Evolutionary conservation across 768 basidiomycete genomes (phyloP), one percentile per base, ranked within the genome.

Genomic region (Termitomyces titanicus): DNA sequence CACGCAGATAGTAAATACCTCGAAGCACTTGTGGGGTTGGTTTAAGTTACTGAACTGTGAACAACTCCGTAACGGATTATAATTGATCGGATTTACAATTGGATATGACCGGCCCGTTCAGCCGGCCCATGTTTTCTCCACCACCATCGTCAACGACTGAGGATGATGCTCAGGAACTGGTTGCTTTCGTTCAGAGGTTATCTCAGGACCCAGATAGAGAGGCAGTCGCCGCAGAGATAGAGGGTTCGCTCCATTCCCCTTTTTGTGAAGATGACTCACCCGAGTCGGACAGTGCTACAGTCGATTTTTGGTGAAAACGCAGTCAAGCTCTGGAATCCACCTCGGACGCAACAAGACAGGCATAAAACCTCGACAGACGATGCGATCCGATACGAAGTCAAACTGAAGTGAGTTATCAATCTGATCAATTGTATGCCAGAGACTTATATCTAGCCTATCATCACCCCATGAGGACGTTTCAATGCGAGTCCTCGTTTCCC

Each of bases 281-380:
- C 27, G 18, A 29, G 25, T 51, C 20, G 29, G 24, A 57, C 64
- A 88, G 91, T 88, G 15, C 72, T 93, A n/a, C 86, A 84, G 66
- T 89, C 89, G 24, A 93, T 93, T 62, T 93, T 92, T 63, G 90
- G 89, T 39, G 82, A 86, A 9, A 72, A 80, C 39, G 76, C 85
- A 13, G 74, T 92, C 37, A 75, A 72, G n/a, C 67, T 83, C 31
- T 91, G 85, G 84, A 72, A 68, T 47, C 73, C 78, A 27, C 61
- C 73, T 25, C 44, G 51, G 20, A 31, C 62, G 58, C 54, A 59
- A 55, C 54, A 63, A 57, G 58, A 64, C 59, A 25, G 58, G 25
- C 53, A 48, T 6, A 45, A 65, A 22, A 56, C 56, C 38, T 51
- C 51, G 17, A 53, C 60, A 25, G 67, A 69, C 20, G 75, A 69